Evolutionary conservation across 202 grass and related monocot genomes (phyloP), one percentile per base, ranked within the genome.

Genomic region (Setaria italica): DNA sequence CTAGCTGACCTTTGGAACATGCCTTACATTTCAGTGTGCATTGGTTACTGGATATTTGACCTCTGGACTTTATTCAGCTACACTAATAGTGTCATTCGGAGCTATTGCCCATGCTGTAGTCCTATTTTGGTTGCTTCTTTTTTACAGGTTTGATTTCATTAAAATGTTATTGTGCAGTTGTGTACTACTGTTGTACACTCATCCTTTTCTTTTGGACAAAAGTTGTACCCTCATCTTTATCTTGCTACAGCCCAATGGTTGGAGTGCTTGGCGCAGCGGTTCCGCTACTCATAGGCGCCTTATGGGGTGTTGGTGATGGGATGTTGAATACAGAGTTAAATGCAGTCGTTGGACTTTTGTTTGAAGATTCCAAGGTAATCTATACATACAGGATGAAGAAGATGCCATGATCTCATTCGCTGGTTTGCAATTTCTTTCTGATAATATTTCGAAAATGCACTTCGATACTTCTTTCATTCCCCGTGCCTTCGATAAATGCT

Each of bases 301-400:
- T 94, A 63, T 99, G 91, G 97, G 97, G 97, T 83, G 85, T 94
- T 66, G 97, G 97, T 85, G 86, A 96, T 12, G 97, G 93, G 43
- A 90, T 96, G 20, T 68, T 96, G 50, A 99, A 99, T 81, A 96
- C 91, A 67, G 88, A 96, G 70, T n/a, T 99, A 51, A 96, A 81
- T 50, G 94, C 87, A 43, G 88, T 99, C 65, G 51, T 96, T 49
- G 93, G 92, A 43, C 82, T 99, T 70, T 54, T 96, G 67, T 99
- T 96, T 5, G 92, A 96, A 79, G 86, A 96, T 86, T 68, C 86
- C 62, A 99, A 94, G 97, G 97, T 99, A 90, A 82, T 79, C 14
- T n/a, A 7, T 11, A 34, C 13, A 9, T 59, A 56, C 13, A 2
- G 14, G 20, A 4, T 62, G 12, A 67, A 53, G 43, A 17, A 14